Percentiles rank a stretch among this genome's conserved stretches.
Evolutionary conservation across 768 basidiomycete species (phyloP).

Genomic region (Pulveroboletus sp.): DNA sequence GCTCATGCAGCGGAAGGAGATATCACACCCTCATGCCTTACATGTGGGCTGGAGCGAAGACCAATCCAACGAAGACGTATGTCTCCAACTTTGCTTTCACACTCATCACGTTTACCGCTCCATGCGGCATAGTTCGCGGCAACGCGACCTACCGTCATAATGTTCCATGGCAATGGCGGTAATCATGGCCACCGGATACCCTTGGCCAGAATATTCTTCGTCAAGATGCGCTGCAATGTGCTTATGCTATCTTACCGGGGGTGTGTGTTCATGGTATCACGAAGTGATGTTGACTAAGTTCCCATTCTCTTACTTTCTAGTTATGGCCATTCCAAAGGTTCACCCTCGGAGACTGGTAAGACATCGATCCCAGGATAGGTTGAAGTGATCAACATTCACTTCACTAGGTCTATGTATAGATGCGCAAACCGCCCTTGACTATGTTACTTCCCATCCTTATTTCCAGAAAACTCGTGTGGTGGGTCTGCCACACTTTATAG

Average conservation of each 20-base stretch:
- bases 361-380: background rate
- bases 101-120: background rate
- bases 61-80: slow-evolving; percentile 56
- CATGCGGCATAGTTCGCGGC: slow-evolving; percentile 34
- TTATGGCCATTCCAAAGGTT: slow-evolving; percentile 85
- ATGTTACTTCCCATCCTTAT: slow-evolving; percentile 55
- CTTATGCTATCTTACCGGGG: slow-evolving; percentile 93
- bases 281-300: background rate
- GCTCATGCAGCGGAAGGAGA: slow-evolving; percentile 56
- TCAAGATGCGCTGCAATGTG: slow-evolving; percentile 86
- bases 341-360: slow-evolving; percentile 77
- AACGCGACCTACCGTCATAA: slow-evolving; percentile 76
- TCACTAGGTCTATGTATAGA: slow-evolving; percentile 70
- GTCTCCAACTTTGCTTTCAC: slow-evolving; percentile 7
- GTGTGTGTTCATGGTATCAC: slow-evolving; percentile 36
- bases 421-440: slow-evolving; percentile 79
- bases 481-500: slow-evolving; percentile 17
- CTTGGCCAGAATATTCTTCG: slow-evolving; percentile 75
- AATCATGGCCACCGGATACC: slow-evolving; percentile 90
- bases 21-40: slow-evolving; percentile 33
- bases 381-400: background rate
- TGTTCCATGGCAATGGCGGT: slow-evolving; percentile 91
- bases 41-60: slow-evolving; percentile 35
- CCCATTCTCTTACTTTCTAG: slow-evolving; percentile 33
- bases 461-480: slow-evolving; percentile 69